Evolutionary conservation across 768 basidiomycete genomes (phyloP).

Genomic region (Boletus eberwhitei): DNA sequence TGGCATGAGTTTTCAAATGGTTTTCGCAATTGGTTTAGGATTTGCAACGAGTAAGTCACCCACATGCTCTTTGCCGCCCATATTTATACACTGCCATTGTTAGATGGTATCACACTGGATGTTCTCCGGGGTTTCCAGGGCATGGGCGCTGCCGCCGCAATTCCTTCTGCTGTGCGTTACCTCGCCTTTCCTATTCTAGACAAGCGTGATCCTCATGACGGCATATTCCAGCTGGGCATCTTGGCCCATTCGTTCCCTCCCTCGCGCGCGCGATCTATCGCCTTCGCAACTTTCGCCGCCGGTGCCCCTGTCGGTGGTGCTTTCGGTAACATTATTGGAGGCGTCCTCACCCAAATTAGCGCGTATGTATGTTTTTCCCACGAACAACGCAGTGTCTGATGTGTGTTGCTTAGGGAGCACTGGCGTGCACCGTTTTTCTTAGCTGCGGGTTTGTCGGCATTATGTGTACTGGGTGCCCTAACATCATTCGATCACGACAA

Average conservation of each 20-base stretch:
- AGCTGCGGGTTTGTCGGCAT: constrained; percentile 50
- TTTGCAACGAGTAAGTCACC: constrained; percentile 50
- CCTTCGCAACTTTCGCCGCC: constrained; percentile 81
- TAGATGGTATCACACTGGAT: constrained; percentile 59
- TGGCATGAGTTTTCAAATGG: constrained; percentile 52
- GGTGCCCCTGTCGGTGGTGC: constrained; percentile 82
- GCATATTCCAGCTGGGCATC: constrained; percentile 61
- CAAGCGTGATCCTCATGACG: neutral
- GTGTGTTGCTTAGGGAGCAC: constrained; percentile 26
- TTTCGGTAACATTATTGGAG: constrained; percentile 67
- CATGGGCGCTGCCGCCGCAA: constrained; percentile 70
- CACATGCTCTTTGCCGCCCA: neutral
- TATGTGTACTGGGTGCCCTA: constrained; percentile 51
- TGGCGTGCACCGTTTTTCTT: constrained; percentile 74
- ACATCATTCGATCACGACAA: constrained; percentile 62
- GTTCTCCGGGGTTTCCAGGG: constrained; percentile 79
- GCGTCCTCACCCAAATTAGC: constrained; percentile 59
- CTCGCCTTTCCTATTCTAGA: neutral
- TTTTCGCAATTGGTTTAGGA: constrained; percentile 61
- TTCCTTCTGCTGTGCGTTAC: constrained; percentile 63
- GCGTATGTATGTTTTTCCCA: constrained; percentile 25
- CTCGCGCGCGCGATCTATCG: constrained; percentile 62
- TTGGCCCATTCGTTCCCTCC: constrained; percentile 76
- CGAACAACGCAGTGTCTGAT: neutral
- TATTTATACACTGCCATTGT: neutral